phyloP scores from a whole-genome alignment of 1,139 yeast genomes.

The Debaryomyces sp. region DNA sequence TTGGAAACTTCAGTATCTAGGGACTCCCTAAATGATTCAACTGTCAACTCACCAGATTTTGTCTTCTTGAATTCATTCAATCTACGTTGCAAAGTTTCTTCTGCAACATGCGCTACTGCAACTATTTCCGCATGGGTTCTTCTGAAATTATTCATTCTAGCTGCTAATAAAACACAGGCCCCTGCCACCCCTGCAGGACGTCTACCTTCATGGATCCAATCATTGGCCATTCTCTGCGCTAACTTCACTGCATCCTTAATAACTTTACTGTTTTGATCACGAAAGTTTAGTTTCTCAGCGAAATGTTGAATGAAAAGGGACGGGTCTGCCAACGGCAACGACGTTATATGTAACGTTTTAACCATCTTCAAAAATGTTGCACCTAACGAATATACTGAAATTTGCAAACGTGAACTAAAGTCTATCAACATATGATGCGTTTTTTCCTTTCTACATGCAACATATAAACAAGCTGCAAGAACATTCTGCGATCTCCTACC shows the following conservation, averaged over 20 bases:
- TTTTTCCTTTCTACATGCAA: constrained; percentile 88
- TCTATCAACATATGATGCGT: constrained; percentile 96
- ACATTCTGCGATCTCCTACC: constrained; percentile 95
- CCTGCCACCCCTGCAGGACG: constrained; percentile 99
- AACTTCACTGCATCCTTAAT: constrained; percentile 83
- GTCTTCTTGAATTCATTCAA: constrained; percentile 86
- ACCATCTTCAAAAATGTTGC: constrained; percentile 94
- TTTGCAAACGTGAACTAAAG: constrained; percentile 85
- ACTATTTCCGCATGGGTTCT: constrained; percentile 93
- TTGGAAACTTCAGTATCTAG: constrained; percentile 50
- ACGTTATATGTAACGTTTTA: constrained; percentile 71
- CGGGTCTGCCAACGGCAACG: constrained; percentile 90
- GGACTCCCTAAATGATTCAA: constrained; percentile 66
- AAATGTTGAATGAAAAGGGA: constrained; percentile 91
- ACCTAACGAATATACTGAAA: constrained; percentile 91
- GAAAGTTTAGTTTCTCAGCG: constrained; percentile 83
- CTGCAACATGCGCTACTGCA: constrained; percentile 94
- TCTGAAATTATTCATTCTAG: constrained; percentile 93
- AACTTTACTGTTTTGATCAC: constrained; percentile 69
- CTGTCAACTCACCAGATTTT: constrained; percentile 70
- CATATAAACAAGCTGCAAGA: constrained; percentile 89
- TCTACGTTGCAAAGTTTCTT: constrained; percentile 87
- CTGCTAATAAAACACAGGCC: constrained; percentile 89
- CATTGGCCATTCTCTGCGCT: constrained; percentile 89
- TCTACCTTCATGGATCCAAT: constrained; percentile 96